A percentile compares a stretch with the other conserved stretches of the same genome.
These are phyloP conservation scores for Clitopilus passeckerianus DNA, from an alignment of 768 basidiomycete species.

Conservation along the genomic window DNA sequence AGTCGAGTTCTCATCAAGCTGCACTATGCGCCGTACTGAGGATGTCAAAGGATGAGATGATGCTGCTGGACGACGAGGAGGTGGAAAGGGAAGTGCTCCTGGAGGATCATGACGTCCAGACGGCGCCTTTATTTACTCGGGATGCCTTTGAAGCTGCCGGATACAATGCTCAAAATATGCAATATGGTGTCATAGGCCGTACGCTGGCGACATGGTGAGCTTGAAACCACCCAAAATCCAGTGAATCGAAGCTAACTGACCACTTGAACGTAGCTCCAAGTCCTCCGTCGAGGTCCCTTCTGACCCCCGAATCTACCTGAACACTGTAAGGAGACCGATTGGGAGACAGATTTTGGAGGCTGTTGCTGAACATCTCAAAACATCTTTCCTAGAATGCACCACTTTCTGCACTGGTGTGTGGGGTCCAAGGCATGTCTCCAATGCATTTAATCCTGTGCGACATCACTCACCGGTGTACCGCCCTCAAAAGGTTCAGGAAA, in stretches of 20 bases:
- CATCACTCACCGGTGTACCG: too few species aligned
- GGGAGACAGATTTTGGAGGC: not conserved
- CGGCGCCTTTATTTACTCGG: conserved; percentile 48
- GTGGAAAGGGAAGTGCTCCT: not conserved
- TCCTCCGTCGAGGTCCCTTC: conserved; percentile 22
- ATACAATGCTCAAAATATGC: conserved; percentile 26
- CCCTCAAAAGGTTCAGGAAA: conserved; percentile 54
- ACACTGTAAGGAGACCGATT: conserved; percentile 46
- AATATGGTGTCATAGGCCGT: conserved; percentile 63
- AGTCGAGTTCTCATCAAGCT: too few species aligned
- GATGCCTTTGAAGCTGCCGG: conserved; percentile 35
- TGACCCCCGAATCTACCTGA: conserved; percentile 59
- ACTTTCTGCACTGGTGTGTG: conserved; percentile 71
- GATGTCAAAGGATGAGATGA: too few species aligned
- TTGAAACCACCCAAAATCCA: not conserved
- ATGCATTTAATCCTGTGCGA: not conserved
- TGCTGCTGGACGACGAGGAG: too few species aligned
- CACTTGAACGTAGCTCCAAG: conserved; percentile 23
- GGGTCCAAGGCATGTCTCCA: conserved; percentile 46
- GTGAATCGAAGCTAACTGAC: not conserved
- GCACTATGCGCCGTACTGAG: too few species aligned
- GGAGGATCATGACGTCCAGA: conserved; percentile 30
- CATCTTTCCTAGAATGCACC: conserved; percentile 69
- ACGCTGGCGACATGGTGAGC: conserved; percentile 40
- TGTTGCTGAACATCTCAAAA: not conserved